Evolutionary conservation across 352 stramenopile species (phyloP), one percentile per base, ranked within the genome.

Genomic region (Pelagophyceae sp.): DNA sequence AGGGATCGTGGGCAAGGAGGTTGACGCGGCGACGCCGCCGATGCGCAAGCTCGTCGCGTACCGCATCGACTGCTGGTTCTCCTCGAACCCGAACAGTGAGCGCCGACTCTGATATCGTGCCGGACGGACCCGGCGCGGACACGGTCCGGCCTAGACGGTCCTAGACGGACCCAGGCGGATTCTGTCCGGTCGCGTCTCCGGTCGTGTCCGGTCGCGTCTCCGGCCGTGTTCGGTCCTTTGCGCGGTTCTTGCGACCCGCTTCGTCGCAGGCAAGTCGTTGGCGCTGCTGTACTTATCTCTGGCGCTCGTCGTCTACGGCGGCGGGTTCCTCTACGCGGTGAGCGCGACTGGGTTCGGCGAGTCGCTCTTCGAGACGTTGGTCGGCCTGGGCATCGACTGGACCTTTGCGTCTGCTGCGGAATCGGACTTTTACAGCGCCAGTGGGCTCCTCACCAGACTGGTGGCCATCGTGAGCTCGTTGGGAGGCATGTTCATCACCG

Each of bases 401-500:
- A 71, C 61, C 3, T 37, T 40, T 29, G 61, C 61, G 31, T 37
- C n/a, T 27, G 27, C 6, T 31, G 33, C 61, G n/a, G 31, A 37
- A 25, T 6, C 20, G 15, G 2, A 15, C 15, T 63, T 63, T 27
- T 63, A 15, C 54, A 31, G 15, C 15, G 54, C 54, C 15, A 38
- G 15, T 1, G 29, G 29, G 1, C 61, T 71, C 3, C 33, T 40
- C n/a, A 27, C 61, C 3, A 27, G 61, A 3, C 29, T 71, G n/a
- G 61, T 71, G 29, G 61, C 61, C n/a, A 40, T 71, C 61, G 61
- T 31, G 29, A 40, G n/a, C 3, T 37, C 61, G 15, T 31, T 71
- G 3, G 61, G 61, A 27, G 61, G 61, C 61, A 71, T 94, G 71
- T 76, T 95, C 25, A 91, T 94, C 77, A 93, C 94, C 72, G 92